Evolutionary conservation across 2,329 filamentous ascomycete genomes (phyloP), one percentile per base, ranked within the genome.

Genomic region (Sclerotinia trifoliorum): DNA sequence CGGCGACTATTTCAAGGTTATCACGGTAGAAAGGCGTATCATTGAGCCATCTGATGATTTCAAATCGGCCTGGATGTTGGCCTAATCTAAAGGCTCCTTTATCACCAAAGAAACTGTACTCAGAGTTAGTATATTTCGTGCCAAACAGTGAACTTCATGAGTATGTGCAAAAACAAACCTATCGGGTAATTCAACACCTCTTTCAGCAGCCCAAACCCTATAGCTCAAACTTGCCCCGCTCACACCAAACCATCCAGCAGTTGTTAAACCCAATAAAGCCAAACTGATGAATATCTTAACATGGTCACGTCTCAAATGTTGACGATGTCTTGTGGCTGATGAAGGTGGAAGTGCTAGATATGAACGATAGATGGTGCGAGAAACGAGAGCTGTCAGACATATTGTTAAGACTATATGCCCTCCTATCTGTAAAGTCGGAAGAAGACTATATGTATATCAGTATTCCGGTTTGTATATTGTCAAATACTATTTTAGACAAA

Each of bases 1-100:
- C 83, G 8, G 84, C 80, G 5, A 87, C 79, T 32, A 87, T 84
- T 69, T 85, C 82, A 68, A 86, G 80, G 15, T 83, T 66, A 56
- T 74, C 74, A 58, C 69, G 71, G 58, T 77, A 76, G 44, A 75
- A 69, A 21, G 73, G 67, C 24, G 72, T 74, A 46, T 77, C 75
- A 39, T 70, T 72, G 11, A 77, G 72, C 75, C 75, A 77, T 71
- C 71, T 71, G 6, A 72, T 69, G 11, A 74, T 42, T 29, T 77
- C 73, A 21, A 76, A 62, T 49, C 74, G 75, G 19, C 74, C 75
- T 7, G 76, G 76, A 68, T 77, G 75, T 54, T 75, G 72, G 11
- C 74, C 73, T 56, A 74, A 72, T 54, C 74, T 68, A 29, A 78
- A 48, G 39, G 75, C 71, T 32, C 76, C 78, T 66, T 75, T 74